These are phyloP conservation scores for Houttuynia cordata DNA, from an alignment of 164 flowering plant genomes.

Conservation along the genomic window DNA sequence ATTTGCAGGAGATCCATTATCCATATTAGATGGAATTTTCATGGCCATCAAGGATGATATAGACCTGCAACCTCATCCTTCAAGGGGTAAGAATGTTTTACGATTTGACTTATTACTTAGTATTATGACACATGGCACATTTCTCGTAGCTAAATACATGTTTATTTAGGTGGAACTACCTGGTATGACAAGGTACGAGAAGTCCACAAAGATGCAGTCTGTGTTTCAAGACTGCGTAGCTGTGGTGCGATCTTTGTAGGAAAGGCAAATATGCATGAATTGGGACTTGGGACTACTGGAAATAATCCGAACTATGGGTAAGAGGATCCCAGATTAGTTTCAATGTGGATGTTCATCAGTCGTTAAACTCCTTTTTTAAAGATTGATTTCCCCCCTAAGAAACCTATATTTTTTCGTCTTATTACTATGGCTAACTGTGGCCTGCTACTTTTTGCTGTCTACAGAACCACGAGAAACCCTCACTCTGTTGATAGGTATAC, in stretches of 20 bases:
- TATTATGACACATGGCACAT: conserved; percentile 45
- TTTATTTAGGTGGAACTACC: conserved; percentile 61
- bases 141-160: conserved; percentile 4
- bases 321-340: background rate
- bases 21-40: conserved; percentile 83
- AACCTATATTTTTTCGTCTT: background rate
- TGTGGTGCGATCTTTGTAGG: conserved; percentile 88
- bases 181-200: conserved; percentile 71
- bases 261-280: conserved; percentile 96
- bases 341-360: too few relatives aligned
- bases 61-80: conserved; percentile 70
- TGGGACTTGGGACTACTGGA: conserved; percentile 93
- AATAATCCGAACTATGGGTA: conserved; percentile 92
- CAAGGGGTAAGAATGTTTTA: conserved; percentile 47
- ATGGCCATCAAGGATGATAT: conserved; percentile 96
- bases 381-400: background rate
- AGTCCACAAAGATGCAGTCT: conserved; percentile 57
- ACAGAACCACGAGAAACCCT: conserved; percentile 87
- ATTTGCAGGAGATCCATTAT: conserved; percentile 59
- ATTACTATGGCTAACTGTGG: background rate
- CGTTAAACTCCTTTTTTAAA: too few relatives aligned
- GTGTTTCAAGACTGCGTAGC: conserved; percentile 70
- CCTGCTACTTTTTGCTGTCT: background rate
- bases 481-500: conserved; percentile 80
- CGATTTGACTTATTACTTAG: conserved; percentile 56